phyloP scores from a whole-genome alignment of 768 basidiomycete genomes.

The Sporobolomyces phaffii region DNA sequence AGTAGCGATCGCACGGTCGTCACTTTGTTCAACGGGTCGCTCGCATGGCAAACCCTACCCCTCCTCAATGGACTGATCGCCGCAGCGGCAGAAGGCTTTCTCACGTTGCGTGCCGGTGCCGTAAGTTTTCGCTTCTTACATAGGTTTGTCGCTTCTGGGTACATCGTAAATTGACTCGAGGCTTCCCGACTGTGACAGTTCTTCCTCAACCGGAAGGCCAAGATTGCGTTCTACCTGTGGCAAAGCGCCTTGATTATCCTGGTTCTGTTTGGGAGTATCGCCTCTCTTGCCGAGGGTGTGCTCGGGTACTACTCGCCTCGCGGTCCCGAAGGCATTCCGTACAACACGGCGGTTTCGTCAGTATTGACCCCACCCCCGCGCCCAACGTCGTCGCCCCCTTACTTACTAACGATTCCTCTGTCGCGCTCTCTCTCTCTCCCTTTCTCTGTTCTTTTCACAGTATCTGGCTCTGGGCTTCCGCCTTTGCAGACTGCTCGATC shows the following conservation, averaged over 20 bases:
- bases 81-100: neutral
- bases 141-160: too few relatives aligned
- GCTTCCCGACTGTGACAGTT: constrained; percentile 12
- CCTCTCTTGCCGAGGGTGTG: neutral
- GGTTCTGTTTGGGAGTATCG: constrained; percentile 4
- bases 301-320: neutral
- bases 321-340: neutral
- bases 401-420: neutral
- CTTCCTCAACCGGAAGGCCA: neutral
- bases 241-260: neutral
- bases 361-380: neutral
- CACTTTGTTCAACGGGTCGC: neutral
- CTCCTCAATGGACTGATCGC: constrained; percentile 7
- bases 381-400: neutral
- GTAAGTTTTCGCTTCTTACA: neutral
- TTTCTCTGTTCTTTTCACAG: too few relatives aligned
- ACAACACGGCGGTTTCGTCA: constrained; percentile 4
- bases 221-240: constrained; percentile 8
- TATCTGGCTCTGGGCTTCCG: constrained; percentile 16
- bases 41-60: neutral
- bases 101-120: neutral
- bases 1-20: neutral
- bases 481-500: constrained; percentile 15
- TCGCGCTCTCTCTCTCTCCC: too few relatives aligned
- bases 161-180: too few relatives aligned